Conservation (phyloP, 2,329 filamentous ascomycete species). For the Lithohypha guttulata region DNA sequence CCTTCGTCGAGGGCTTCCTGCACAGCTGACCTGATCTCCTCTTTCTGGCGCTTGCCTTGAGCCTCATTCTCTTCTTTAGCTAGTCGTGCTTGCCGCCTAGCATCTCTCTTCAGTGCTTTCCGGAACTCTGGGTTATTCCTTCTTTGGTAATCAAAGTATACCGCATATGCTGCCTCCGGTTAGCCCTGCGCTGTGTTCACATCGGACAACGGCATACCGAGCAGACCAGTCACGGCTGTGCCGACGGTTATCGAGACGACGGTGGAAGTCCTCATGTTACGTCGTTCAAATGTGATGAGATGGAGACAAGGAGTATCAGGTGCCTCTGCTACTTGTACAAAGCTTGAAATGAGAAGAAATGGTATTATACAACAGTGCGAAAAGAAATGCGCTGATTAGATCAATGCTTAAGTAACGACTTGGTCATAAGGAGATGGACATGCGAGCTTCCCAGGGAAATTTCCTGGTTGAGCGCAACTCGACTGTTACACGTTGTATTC, state of each 20-base stretch:
- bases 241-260: slow-evolving; percentile 48
- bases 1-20: slow-evolving; percentile 80
- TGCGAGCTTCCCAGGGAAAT: no score
- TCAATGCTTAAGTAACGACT: no score
- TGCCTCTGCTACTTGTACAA: slow-evolving; percentile 3
- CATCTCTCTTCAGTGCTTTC: slow-evolving; percentile 43
- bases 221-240: slow-evolving; percentile 46
- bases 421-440: no score
- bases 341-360: not conserved
- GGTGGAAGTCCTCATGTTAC: slow-evolving; percentile 46
- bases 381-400: slow-evolving; percentile 2
- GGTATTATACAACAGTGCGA: slow-evolving; percentile 4
- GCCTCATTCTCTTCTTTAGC: slow-evolving; percentile 39
- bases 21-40: slow-evolving; percentile 63
- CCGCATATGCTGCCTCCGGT: slow-evolving; percentile 44
- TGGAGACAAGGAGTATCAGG: not conserved
- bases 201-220: slow-evolving; percentile 32
- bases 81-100: slow-evolving; percentile 35
- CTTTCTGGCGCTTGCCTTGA: slow-evolving; percentile 39
- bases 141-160: slow-evolving; percentile 57
- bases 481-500: not conserved
- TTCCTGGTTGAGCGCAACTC: not conserved
- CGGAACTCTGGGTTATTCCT: slow-evolving; percentile 54
- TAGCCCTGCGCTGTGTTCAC: not conserved
- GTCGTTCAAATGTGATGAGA: no score